phyloP scores from a whole-genome alignment of 371 early-diverging fungal species.

The Batkoa obscura region DNA sequence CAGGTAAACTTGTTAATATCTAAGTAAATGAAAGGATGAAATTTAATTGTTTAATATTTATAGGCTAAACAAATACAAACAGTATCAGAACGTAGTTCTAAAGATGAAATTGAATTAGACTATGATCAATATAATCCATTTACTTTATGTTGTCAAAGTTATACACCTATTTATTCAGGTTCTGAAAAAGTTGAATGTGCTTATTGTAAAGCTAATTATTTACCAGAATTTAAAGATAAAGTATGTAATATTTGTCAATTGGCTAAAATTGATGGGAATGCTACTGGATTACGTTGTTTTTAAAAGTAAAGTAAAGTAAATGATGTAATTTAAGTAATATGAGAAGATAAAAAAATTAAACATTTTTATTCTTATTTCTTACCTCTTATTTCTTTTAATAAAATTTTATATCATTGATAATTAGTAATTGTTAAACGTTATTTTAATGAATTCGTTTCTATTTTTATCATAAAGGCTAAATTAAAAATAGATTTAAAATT shows the following conservation, averaged over 20 bases:
- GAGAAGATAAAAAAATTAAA: no score
- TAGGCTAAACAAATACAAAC: conserved; percentile 66
- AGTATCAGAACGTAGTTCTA: conserved; percentile 53
- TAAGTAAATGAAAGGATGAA: not conserved
- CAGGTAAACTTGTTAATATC: conserved; percentile 19
- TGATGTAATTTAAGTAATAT: no score
- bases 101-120: conserved; percentile 60
- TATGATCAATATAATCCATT: conserved; percentile 90
- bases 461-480: no score
- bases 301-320: not conserved
- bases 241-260: conserved; percentile 75
- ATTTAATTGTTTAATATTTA: not conserved
- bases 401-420: no score
- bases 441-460: no score
- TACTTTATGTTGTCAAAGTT: conserved; percentile 56
- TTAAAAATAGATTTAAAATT: no score
- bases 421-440: no score
- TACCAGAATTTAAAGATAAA: conserved; percentile 51
- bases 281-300: conserved; percentile 17
- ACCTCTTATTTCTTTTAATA: no score
- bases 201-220: conserved; percentile 72
- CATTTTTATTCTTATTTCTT: no score
- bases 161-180: conserved; percentile 72
- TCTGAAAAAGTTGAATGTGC: conserved; percentile 57
- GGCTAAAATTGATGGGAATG: conserved; percentile 32